phyloP scores from a whole-genome alignment of 1,284 basidiomycete genomes.

The Sphagnurus paluster region DNA sequence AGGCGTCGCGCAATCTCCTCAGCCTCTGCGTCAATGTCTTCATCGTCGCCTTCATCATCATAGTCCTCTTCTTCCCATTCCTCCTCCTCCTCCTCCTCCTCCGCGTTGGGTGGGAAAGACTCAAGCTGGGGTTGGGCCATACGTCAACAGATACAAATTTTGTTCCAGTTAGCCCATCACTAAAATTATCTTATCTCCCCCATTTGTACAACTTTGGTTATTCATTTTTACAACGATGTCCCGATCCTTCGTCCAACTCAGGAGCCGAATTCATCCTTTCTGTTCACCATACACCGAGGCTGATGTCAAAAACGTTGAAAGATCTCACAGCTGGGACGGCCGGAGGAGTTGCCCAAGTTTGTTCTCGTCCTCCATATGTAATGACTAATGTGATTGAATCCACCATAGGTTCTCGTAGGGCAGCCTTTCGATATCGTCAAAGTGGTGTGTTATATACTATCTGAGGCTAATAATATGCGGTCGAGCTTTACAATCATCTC shows the following conservation, averaged over 20 bases:
- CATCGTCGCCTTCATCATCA: constrained; percentile 53
- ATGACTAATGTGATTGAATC: constrained; percentile 14
- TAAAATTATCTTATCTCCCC: constrained; percentile 35
- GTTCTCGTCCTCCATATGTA: constrained; percentile 6
- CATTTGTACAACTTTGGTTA: constrained; percentile 28
- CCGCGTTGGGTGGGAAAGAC: constrained; percentile 1
- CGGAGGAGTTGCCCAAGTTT: constrained; percentile 87
- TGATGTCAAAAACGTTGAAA: constrained; percentile 58
- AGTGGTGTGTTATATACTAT: constrained; percentile 59
- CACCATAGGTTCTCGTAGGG: constrained; percentile 77
- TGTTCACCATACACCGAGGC: constrained; percentile 12
- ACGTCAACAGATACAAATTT: constrained; percentile 1
- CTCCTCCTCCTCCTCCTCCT: constrained; percentile 32
- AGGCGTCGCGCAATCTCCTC: constrained; percentile 68
- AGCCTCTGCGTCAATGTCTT: constrained; percentile 69
- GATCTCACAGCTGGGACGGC: constrained; percentile 85
- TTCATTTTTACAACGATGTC: constrained; percentile 14
- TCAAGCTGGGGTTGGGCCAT: constrained; percentile 13
- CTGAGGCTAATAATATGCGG: constrained; percentile 10
- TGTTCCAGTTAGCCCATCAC: too few species aligned
- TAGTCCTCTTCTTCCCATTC: constrained; percentile 39
- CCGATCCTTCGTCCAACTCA: constrained; percentile 5
- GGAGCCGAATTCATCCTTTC: constrained; percentile 9
- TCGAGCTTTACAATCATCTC: constrained; percentile 16
- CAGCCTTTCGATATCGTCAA: constrained; percentile 98